These are phyloP conservation scores for Colletotrichum eleusines DNA, from an alignment of 2,329 filamentous ascomycete species.

Conservation along the genomic window DNA sequence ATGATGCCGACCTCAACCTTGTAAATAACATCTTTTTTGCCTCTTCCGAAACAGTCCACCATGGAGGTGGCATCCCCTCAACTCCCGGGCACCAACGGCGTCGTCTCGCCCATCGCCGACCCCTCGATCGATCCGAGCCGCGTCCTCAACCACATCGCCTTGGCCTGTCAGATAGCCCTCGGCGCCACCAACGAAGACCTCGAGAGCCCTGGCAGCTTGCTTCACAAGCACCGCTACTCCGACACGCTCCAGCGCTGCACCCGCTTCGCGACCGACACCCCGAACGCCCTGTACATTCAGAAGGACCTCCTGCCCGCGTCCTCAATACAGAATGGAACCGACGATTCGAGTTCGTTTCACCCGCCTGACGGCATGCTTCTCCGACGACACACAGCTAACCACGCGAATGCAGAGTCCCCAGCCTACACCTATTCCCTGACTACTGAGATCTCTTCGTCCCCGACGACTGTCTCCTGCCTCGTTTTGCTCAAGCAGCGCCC, in stretches of 20 bases:
- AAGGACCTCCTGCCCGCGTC: constrained; percentile 77
- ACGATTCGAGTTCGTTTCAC: constrained; percentile 43
- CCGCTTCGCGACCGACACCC: constrained; percentile 89
- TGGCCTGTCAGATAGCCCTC: constrained; percentile 78
- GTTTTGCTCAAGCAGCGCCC: constrained; percentile 87
- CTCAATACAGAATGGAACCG: constrained; percentile 62
- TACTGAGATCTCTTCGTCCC: constrained; percentile 82
- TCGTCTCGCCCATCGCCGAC: constrained; percentile 58
- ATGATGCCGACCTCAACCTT: constrained; percentile 39
- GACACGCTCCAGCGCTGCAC: constrained; percentile 90
- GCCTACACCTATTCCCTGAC: constrained; percentile 83
- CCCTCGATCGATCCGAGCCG: constrained; percentile 74
- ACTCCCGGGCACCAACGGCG: constrained; percentile 61
- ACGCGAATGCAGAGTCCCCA: constrained; percentile 52
- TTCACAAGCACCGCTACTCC: constrained; percentile 76
- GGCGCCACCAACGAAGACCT: constrained; percentile 84
- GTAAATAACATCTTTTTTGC: constrained; percentile 40
- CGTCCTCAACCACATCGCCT: constrained; percentile 78
- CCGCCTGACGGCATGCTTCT: not conserved
- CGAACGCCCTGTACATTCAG: constrained; percentile 90
- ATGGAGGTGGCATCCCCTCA: constrained; percentile 68
- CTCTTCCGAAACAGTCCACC: constrained; percentile 41
- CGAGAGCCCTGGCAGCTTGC: constrained; percentile 82
- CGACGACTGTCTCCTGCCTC: constrained; percentile 86
- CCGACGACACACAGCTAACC: constrained; percentile 45